Percentiles rank a stretch among this genome's conserved stretches.
Evolutionary conservation across 2,329 filamentous ascomycete genomes (phyloP).

Genomic region (Dothideomycetes sp.): DNA sequence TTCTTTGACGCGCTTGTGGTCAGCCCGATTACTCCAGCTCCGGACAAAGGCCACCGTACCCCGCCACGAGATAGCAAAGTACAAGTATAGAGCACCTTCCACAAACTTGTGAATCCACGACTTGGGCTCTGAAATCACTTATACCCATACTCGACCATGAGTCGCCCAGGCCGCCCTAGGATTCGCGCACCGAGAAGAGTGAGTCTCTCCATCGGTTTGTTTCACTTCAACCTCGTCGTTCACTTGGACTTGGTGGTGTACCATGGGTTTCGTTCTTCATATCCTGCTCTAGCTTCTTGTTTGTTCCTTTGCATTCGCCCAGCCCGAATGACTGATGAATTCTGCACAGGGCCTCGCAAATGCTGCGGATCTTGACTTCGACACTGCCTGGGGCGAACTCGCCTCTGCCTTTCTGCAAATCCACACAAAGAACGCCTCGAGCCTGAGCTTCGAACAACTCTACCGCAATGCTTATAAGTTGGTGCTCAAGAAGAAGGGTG

Average conservation of each 20-base stretch:
- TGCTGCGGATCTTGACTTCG: slow-evolving; percentile 63
- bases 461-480: slow-evolving; percentile 93
- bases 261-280: no score
- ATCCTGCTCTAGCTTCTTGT: no score
- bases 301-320: no score
- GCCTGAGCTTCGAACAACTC: slow-evolving; percentile 86
- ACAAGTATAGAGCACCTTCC: no score
- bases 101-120: no score
- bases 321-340: slow-evolving; percentile 6
- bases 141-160: background rate
- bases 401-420: slow-evolving; percentile 73
- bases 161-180: slow-evolving; percentile 28
- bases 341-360: slow-evolving; percentile 40
- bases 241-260: no score
- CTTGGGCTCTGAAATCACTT: no score
- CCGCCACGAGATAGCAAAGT: background rate
- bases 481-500: slow-evolving; percentile 77
- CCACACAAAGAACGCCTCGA: slow-evolving; percentile 81
- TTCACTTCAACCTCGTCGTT: no score
- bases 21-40: background rate
- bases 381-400: slow-evolving; percentile 72
- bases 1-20: background rate
- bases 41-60: background rate
- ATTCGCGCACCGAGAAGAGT: slow-evolving; percentile 59
- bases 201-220: slow-evolving; percentile 27